Conservation (phyloP, 2,329 filamentous ascomycete genomes). For the Amauroascus niger region DNA sequence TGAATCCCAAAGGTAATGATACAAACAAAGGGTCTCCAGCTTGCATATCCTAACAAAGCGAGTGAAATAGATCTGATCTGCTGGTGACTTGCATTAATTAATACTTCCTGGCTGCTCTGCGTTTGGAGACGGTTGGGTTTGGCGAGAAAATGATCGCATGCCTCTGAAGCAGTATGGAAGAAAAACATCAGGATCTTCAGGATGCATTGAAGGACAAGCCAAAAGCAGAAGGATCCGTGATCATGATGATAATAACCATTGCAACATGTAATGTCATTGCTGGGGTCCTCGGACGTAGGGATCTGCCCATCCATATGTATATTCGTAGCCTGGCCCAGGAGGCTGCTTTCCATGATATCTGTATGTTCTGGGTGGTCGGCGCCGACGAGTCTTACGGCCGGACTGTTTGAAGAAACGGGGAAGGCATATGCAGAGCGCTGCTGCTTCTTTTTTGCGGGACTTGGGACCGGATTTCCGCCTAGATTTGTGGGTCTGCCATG, state of each 20-base stretch:
- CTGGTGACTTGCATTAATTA: neutral
- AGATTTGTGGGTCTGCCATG: neutral
- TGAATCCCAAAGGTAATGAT: slow-evolving; percentile 2
- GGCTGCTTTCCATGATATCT: neutral
- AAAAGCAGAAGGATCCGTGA: neutral
- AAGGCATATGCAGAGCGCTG: slow-evolving; percentile 7
- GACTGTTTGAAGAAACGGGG: neutral
- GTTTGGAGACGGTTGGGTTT: neutral
- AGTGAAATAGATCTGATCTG: neutral
- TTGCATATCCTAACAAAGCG: neutral
- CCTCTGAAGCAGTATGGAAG: neutral
- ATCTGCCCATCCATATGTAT: neutral
- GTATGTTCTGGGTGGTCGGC: neutral
- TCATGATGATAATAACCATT: neutral
- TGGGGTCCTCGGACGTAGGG: neutral
- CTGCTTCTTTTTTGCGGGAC: neutral
- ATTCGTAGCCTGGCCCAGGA: neutral
- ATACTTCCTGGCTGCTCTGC: neutral
- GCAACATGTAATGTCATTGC: neutral
- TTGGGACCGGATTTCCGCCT: neutral
- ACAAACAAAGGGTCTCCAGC: neutral
- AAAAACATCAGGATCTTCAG: slow-evolving; percentile 7
- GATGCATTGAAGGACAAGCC: neutral
- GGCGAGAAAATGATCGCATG: neutral
- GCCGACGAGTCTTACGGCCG: neutral